Base-by-base conservation (phyloP, 352 stramenopile genomes). In the Pythium angustatum region DNA sequence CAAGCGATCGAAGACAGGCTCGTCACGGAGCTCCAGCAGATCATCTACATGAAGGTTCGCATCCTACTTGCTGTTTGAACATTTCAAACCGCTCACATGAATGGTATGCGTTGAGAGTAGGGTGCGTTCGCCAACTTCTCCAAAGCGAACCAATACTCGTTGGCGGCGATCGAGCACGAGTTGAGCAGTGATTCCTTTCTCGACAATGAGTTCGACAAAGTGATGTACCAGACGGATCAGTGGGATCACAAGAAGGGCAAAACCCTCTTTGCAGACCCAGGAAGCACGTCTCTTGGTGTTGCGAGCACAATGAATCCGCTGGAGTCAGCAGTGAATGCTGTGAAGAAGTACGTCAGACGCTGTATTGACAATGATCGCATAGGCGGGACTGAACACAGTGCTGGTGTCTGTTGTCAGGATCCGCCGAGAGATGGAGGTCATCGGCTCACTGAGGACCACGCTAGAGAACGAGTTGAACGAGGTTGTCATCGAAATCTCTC, bases 1-100 rank as follows among this genome's bases (percentile, higher is more conserved):
- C 83, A 93, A 71, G 72, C 77, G 2, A 92, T 94, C 41, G 82
- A 93, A 68, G 84, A 93, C 40, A 76, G 86, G 44, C 65, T 94
- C 24, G 79, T 92, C n/a, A 71, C 79, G 10, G 81, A 89, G 43
- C 76, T 94, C 11, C 77, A 92, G 50, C 71, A 76, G 58, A 68
- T 87, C 28, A 83, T 93, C 45, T 94, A 90, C 60, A 73, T 91
- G 24, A 89, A 92, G 68, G 79, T 83, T 36, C 12, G 8, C 10
- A 10, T 21, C 47, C 10, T 44, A 7, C 9, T 21, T n/a, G 17
- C 22, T 36, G 58, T 26, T 2, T 28, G 19, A 6, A 5, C 19
- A 27, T 47, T 27, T 19, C n/a, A 27, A 17, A 5, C 7, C 15
- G 4, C 51, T 58, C 33, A 36, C 15, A n/a, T 27, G 33, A 3